A percentile compares a stretch with the other conserved stretches of the same genome.
Conservation (phyloP, 352 stramenopile species). For the Pythium periplocum region DNA sequence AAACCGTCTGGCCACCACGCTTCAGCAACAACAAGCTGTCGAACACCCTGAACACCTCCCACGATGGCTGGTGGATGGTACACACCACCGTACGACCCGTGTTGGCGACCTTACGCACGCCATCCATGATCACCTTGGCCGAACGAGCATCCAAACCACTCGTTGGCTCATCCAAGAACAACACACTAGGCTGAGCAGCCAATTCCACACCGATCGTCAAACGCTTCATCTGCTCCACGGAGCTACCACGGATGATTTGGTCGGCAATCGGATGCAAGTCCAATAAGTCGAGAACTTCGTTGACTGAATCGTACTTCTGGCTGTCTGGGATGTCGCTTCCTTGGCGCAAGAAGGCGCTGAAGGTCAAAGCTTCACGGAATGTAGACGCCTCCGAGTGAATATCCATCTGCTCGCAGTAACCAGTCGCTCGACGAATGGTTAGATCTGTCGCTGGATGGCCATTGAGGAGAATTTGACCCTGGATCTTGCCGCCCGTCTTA, state of each 20-base stretch:
- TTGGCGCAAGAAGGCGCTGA: no score
- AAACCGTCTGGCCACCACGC: conserved; percentile 40
- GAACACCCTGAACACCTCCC: no score
- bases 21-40: no score
- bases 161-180: conserved; percentile 74
- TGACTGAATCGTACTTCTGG: no score
- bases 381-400: no score
- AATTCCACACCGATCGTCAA: conserved; percentile 84
- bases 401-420: no score
- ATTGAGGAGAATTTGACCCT: background rate
- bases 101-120: conserved; percentile 20
- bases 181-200: conserved; percentile 58
- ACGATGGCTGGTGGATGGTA: no score
- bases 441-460: conserved; percentile 7
- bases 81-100: no score
- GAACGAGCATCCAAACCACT: conserved; percentile 43
- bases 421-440: no score
- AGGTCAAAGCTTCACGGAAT: no score
- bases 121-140: conserved; percentile 70
- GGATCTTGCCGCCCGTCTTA: conserved; percentile 1
- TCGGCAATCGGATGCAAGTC: conserved; percentile 6
- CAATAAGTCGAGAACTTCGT: no score
- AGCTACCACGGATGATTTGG: conserved; percentile 31
- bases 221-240: conserved; percentile 37
- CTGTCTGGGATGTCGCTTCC: no score